Conservation (phyloP, 179 eudicot genomes). For the Beta macrorhiza region DNA sequence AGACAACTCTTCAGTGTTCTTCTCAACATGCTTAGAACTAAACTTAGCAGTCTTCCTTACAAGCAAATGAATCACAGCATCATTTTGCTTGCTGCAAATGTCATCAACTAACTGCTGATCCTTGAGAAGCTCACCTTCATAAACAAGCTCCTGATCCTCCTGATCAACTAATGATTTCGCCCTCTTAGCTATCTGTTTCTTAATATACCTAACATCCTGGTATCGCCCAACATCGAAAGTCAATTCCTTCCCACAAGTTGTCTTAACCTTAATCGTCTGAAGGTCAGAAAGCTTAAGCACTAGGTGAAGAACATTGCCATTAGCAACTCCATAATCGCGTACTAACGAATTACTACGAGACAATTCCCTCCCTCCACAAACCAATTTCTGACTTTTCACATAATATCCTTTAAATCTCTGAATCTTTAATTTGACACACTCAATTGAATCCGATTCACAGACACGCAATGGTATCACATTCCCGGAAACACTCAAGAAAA, state of each 20-base stretch:
- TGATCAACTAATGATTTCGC: constrained; percentile 36
- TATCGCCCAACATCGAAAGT: constrained; percentile 55
- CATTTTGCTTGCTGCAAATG: constrained; percentile 42
- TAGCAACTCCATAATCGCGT: constrained; percentile 64
- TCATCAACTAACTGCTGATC: constrained; percentile 53
- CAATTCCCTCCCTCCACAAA: constrained; percentile 71
- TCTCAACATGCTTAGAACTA: constrained; percentile 52
- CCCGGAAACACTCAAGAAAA: constrained; percentile 59
- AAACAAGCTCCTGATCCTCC: constrained; percentile 52
- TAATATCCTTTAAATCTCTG: constrained; percentile 66
- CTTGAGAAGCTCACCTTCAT: constrained; percentile 48
- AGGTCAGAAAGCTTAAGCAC: constrained; percentile 63
- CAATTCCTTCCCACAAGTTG: constrained; percentile 60
- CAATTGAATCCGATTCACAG: constrained; percentile 68
- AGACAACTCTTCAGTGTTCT: constrained; percentile 58
- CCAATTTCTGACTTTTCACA: constrained; percentile 65
- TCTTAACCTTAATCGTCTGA: constrained; percentile 53
- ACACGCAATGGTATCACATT: constrained; percentile 63
- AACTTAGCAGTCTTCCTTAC: constrained; percentile 63
- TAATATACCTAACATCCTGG: constrained; percentile 61
- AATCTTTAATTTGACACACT: constrained; percentile 69
- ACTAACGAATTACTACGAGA: constrained; percentile 58
- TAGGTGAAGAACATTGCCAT: constrained; percentile 72
- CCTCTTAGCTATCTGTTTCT: constrained; percentile 57
- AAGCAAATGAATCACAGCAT: constrained; percentile 63